A percentile compares a stretch with the other conserved stretches of the same genome.
These are phyloP conservation scores for Paramyrothecium sp. DNA, from an alignment of 2,329 filamentous ascomycete genomes.

Conservation along the genomic window DNA sequence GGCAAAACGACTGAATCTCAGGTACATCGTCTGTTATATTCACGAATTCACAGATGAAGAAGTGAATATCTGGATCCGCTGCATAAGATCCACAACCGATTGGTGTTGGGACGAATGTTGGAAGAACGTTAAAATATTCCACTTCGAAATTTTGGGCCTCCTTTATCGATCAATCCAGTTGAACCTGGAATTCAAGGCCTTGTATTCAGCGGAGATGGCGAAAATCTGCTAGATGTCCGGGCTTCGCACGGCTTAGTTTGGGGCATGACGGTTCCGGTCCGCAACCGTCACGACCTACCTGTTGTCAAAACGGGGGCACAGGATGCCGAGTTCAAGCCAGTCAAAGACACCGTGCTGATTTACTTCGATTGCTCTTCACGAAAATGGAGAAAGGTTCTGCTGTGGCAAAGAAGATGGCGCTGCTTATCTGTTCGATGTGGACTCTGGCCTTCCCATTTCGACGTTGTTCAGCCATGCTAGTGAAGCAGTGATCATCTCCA, in stretches of 20 bases:
- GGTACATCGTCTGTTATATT: background rate
- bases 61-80: background rate
- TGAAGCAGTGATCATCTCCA: background rate
- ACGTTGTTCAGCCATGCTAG: background rate
- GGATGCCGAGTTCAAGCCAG: background rate
- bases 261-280: background rate
- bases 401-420: background rate
- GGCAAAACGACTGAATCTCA: background rate
- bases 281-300: background rate
- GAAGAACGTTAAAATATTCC: background rate
- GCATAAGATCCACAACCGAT: background rate
- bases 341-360: background rate
- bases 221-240: background rate
- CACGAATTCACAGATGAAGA: background rate
- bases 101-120: background rate
- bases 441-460: background rate
- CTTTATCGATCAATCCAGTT: background rate
- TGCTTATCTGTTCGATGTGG: background rate
- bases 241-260: background rate
- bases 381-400: background rate
- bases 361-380: background rate
- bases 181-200: background rate
- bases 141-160: background rate
- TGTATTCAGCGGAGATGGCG: background rate
- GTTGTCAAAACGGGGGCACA: background rate